Evolutionary conservation across 2,329 filamentous ascomycete species (phyloP), one percentile per base, ranked within the genome.

Genomic region (Exophiala sp.): DNA sequence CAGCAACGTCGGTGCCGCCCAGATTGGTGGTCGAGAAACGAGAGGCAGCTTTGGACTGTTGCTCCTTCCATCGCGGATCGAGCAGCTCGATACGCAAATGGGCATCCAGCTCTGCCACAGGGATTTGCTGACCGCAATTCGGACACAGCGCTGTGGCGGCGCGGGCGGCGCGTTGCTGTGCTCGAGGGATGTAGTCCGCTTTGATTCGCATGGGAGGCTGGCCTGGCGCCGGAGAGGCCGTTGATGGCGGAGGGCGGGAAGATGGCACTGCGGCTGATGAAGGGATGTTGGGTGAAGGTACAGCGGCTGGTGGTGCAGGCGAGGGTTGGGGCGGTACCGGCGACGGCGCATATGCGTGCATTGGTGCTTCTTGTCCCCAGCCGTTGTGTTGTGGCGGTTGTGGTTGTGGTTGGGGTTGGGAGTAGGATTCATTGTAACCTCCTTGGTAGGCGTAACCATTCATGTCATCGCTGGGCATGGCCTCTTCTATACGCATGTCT

Each of bases 41-140:
- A 10, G 86, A 82, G 39, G 95, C 88, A 13, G 87, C 82, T 66
- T 95, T 95, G 50, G 87, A 86, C 60, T 89, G 88, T 66, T 97
- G 90, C 65, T 96, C 90, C 66, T 95, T 95, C 90, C 91, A 97
- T 52, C 86, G 81, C 0, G 91, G 91, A 65, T 97, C 91, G 52
- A 96, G 79, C 40, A 96, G 78, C 70, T 97, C 91, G 65, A 97
- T 95, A 68, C 87, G 82, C 81, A 97, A 91, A 65, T 97, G 91
- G 57, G 91, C 83, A 53, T 93, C 87, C 58, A 96, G 78, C 70
- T 97, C 91, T 61, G 85, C 81, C 62, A 87, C 81, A 6, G 89
- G 88, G 52, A 96, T 89, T 60, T 87, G 82, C 70, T 95, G 88
- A 61, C 87, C 85, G 75, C 93, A 97, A 69, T 95, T 95, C 50